Percentiles rank a stretch among this genome's conserved stretches.
phyloP scores from a whole-genome alignment of 495 filamentous ascomycete species.

The Penicillium cinerascens region DNA sequence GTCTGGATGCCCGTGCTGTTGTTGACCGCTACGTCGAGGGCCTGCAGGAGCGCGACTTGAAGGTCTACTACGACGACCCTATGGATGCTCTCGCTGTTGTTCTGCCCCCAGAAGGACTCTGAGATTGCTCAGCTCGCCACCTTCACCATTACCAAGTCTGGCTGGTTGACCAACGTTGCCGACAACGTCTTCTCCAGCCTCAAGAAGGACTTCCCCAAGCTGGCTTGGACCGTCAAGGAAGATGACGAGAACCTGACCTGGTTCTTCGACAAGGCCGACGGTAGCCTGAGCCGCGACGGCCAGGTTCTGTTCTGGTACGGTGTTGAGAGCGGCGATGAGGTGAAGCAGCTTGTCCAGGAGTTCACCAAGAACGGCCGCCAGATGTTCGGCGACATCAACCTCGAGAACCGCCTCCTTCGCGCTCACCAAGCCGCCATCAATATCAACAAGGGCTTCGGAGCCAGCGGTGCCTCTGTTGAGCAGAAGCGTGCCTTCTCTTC shows the following conservation, averaged over 20 bases:
- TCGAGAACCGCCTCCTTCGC: slow-evolving; percentile 77
- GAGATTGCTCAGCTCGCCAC: slow-evolving; percentile 77
- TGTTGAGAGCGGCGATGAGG: slow-evolving; percentile 77
- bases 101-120: slow-evolving; percentile 56
- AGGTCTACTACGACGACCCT: slow-evolving; percentile 92
- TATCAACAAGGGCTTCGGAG: slow-evolving; percentile 49
- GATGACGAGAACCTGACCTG: slow-evolving; percentile 97
- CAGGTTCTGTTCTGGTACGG: slow-evolving; percentile 98
- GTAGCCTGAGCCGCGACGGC: slow-evolving; percentile 77
- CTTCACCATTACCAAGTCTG: slow-evolving; percentile 91
- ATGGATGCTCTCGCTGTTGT: slow-evolving; percentile 97
- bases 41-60: slow-evolving; percentile 73
- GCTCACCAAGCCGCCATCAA: slow-evolving; percentile 64
- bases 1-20: slow-evolving; percentile 75
- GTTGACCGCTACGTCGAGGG: slow-evolving; percentile 84
- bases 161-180: slow-evolving; percentile 94
- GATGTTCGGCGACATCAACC: slow-evolving; percentile 88
- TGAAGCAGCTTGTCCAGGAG: slow-evolving; percentile 81
- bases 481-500: slow-evolving; percentile 67
- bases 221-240: slow-evolving; percentile 95
- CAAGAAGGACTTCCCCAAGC: slow-evolving; percentile 85
- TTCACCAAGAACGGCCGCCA: slow-evolving; percentile 79
- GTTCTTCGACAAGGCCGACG: slow-evolving; percentile 98
- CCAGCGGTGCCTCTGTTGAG: slow-evolving; percentile 46
- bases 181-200: slow-evolving; percentile 94